These are phyloP conservation scores for Amorphotheca resinae DNA, from an alignment of 495 filamentous ascomycete genomes.

Conservation along the genomic window DNA sequence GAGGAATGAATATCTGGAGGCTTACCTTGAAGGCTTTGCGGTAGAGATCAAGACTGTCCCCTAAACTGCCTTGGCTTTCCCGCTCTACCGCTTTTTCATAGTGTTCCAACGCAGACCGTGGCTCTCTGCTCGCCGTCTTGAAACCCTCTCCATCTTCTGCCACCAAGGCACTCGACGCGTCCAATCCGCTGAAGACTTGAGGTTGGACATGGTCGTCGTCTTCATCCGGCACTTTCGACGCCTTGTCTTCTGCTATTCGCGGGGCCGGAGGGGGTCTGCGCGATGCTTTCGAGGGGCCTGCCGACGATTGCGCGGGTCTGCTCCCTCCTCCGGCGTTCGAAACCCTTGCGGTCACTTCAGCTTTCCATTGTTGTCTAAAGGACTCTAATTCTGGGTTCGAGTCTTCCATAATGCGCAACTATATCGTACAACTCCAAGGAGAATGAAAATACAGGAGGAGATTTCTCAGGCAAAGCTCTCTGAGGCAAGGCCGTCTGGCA, in stretches of 20 bases:
- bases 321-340: constrained; percentile 4
- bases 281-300: constrained; percentile 5
- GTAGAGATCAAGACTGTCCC: constrained; percentile 82
- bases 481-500: no score
- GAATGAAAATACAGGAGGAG: no score
- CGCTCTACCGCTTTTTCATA: constrained; percentile 87
- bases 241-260: constrained; percentile 6
- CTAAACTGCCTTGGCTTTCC: constrained; percentile 71
- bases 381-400: constrained; percentile 51
- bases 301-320: background rate
- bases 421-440: no score
- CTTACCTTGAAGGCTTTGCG: constrained; percentile 75
- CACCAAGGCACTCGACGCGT: constrained; percentile 1
- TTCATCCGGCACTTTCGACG: constrained; percentile 3
- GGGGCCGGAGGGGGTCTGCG: constrained; percentile 10
- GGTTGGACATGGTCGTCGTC: constrained; percentile 29
- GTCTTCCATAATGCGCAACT: constrained; percentile 21
- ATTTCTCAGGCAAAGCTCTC: no score
- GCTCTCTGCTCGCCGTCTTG: constrained; percentile 33
- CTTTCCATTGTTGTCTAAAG: constrained; percentile 73
- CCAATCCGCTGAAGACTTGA: constrained; percentile 27
- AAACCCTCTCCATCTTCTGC: constrained; percentile 1
- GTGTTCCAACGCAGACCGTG: constrained; percentile 74
- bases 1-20: background rate
- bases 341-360: constrained; percentile 54